Evolutionary conservation across 148 eudicot genomes (phyloP), one percentile per base, ranked within the genome.

Genomic region (Camellia lanceoleosa): DNA sequence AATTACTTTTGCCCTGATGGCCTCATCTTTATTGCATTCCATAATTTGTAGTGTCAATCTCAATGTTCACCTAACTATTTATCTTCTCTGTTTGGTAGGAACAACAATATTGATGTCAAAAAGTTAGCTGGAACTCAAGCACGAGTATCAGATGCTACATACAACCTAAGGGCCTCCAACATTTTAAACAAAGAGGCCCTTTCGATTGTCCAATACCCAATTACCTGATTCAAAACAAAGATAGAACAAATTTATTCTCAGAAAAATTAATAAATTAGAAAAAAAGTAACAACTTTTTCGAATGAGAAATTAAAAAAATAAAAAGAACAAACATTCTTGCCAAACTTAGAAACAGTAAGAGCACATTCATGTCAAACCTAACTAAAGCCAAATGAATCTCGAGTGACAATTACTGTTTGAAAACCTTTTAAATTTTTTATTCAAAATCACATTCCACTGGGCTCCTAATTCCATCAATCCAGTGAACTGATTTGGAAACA

Each of bases 21-120:
- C 89, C 81, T 89, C 92, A 52, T 89, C 92, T 85, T 73, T 89
- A 62, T 89, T 89, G 85, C 92, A 89, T 70, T 87, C 92, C 92
- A 89, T 89, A 52, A 42, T 79, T 42, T 46, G 16, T 74, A 56
- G 20, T 5, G 6, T 8, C 3, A 11, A 46, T 13, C 55, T 49
- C 56, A 59, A 46, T 47, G 65, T 54, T 18, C 60, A 43, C 80
- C 51, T 55, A 72, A 42, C 5, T 44, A 61, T 72, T 71, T 46
- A 60, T 66, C 20, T 56, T 62, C 42, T 75, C 71, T 13, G 62
- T 55, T 75, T 7, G 7, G 66, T 61, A 56, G 68, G 58, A 41
- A 13, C 23, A 42, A 64, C 4, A 49, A 30, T 44, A 56, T 19
- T 18, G 42, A 38, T n/a, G 30, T 59, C 51, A 19, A 77, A 67